Conservation (phyloP, 1,139 yeast species). For the Pichia sorboxylosa region DNA sequence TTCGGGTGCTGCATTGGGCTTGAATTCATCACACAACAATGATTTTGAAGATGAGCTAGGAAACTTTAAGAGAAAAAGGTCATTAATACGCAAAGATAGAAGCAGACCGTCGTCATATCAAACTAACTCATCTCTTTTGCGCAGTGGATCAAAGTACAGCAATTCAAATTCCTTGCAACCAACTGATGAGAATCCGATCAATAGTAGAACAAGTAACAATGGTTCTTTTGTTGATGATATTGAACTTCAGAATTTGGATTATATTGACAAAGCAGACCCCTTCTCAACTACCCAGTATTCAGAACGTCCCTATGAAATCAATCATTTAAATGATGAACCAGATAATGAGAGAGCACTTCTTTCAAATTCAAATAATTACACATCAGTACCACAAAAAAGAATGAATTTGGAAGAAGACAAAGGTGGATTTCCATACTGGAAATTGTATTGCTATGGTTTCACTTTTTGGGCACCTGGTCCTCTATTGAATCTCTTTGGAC, state of each 20-base stretch:
- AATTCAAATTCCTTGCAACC: constrained; percentile 7
- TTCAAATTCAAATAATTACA: constrained; percentile 4
- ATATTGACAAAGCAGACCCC: too few species aligned
- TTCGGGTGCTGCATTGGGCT: neutral
- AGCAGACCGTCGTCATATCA: constrained; percentile 18
- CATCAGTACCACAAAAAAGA: constrained; percentile 16
- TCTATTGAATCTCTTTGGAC: constrained; percentile 58
- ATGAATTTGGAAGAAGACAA: constrained; percentile 16
- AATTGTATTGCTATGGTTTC: constrained; percentile 60
- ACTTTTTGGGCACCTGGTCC: constrained; percentile 93
- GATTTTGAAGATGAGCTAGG: too few species aligned
- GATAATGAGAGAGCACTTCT: constrained; percentile 6
- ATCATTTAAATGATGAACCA: constrained; percentile 37
- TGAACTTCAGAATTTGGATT: constrained; percentile 8
- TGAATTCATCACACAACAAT: too few species aligned
- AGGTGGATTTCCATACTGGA: constrained; percentile 53
- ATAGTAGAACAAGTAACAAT: neutral
- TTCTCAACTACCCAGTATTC: too few species aligned
- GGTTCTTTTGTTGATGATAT: constrained; percentile 2
- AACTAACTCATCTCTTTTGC: constrained; percentile 1
- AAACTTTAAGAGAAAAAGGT: constrained; percentile 33
- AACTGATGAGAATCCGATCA: neutral
- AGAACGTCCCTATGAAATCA: too few species aligned
- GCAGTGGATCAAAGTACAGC: constrained; percentile 4
- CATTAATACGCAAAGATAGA: constrained; percentile 42